Base-by-base conservation (phyloP, 2,329 filamentous ascomycete species). In the Xylaria sp. region DNA sequence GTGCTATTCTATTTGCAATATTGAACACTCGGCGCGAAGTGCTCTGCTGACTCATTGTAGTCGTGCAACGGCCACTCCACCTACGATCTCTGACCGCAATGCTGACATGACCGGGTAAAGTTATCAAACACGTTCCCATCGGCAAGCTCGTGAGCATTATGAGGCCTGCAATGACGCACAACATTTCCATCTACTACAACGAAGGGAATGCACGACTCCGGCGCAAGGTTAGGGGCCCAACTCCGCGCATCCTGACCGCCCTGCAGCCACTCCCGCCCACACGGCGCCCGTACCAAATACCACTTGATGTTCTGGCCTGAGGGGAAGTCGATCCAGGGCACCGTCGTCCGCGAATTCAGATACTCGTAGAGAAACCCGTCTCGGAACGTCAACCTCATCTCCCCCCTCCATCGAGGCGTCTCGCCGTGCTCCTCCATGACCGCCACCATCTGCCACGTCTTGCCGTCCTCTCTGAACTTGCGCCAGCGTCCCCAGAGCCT, bases 401-500 rank as follows among this genome's bases (percentile, higher is more conserved):
- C 49, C 7, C 47, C 58, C 27, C 17, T 44, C 58, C 47, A 61
- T 20, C 49, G 47, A 31, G 58, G 47, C 15, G 22, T 27, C 25
- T 54, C 47, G 17, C 47, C 58, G 47, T 45, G 47, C 25, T 61
- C 36, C 22, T 54, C 58, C 58, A 54, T 61, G n/a, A 36, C 49
- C 11, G 9, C 58, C 47, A 33, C 38, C 4, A 61, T 13, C 49
- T 36, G 25, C 36, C 38, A 53, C 25, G 0, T 25, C 27, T 61
- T 54, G 49, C 17, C 49, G 17, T 45, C 22, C 36, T 45, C n/a
- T 36, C 38, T 53, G 39, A 33, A 38, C 47, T 54, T 45, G 36
- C 38, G 47, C 47, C 58, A 61, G 49, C 36, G 49, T 25, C 27
- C 3, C 49, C 47, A 53, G 7, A 61, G 25, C 25, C 36, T 25